Base-by-base conservation (phyloP, 306 rosid species). In the Quercus suber region DNA sequence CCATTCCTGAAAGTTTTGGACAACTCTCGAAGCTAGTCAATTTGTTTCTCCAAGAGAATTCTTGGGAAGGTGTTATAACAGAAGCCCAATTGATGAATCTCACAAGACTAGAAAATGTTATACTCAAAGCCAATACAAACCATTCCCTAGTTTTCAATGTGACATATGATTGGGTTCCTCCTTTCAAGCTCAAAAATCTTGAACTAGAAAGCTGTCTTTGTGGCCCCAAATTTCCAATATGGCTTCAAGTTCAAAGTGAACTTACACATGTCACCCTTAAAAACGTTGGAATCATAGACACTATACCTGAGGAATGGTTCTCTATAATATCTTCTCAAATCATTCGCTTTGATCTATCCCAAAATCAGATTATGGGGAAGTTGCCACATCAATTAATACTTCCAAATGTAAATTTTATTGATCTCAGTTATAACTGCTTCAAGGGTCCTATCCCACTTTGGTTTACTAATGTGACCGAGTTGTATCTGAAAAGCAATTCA, bases 191-290 rank as follows among this genome's bases (percentile, higher is more conserved):
- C 69, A 52, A 4, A 33, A 31, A 8, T 5, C 11, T 81, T 30
- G 11, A 7, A 60, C 76, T 8, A 70, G 73, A 25, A 55, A 19
- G 21, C 69, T 14, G 78, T 79, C 19, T 21, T 19, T 1, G 53
- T n/a, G 74, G 81, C 55, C 84, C 84, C 0, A 52, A 19, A 14
- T 81, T 81, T 71, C 84, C 81, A 21, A 2, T 51, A 5, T 81
- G 78, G 81, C 84, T 81, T 20, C 72, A 69, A 20, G 71, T 63
- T 71, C 78, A 76, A 74, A 75, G 6, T 23, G 30, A 71, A 19
- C 23, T 81, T 1, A 1, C 4, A 33, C 1, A 0, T 0, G 6
- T 81, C 28, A 15, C 15, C 17, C 84, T 81, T 6, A 53, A 35
- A 1, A 35, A 71, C 19, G 78, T 73, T 41, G 17, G 4, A 25